phyloP scores from a whole-genome alignment of 2,329 filamentous ascomycete species.

The Talaromyces amestolkiae region DNA sequence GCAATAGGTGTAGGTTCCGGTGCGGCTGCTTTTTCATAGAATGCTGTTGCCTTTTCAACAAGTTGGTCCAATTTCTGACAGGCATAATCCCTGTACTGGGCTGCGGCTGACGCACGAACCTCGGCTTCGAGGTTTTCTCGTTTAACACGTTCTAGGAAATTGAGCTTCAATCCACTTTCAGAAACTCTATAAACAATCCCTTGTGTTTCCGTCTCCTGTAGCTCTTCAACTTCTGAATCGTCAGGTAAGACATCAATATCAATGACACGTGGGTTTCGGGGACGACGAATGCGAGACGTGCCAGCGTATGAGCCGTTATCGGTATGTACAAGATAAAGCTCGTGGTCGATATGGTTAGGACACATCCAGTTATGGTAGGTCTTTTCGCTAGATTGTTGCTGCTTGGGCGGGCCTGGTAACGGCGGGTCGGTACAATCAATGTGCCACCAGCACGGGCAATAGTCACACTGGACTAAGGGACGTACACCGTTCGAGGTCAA shows the following conservation, averaged over 20 bases:
- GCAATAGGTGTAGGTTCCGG: constrained; percentile 23
- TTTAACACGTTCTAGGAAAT: constrained; percentile 68
- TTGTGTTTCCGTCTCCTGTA: constrained; percentile 59
- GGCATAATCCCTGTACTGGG: constrained; percentile 28
- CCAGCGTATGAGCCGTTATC: constrained; percentile 50
- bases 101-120: constrained; percentile 24
- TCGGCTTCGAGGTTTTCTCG: constrained; percentile 30
- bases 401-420: constrained; percentile 70
- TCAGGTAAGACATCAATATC: constrained; percentile 63
- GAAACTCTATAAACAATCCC: constrained; percentile 65
- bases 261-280: constrained; percentile 55
- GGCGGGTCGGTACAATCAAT: constrained; percentile 88
- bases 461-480: constrained; percentile 81
- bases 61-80: constrained; percentile 28
- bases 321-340: constrained; percentile 54
- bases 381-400: constrained; percentile 45
- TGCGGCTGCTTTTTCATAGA: constrained; percentile 22
- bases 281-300: constrained; percentile 34
- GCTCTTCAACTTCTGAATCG: constrained; percentile 54
- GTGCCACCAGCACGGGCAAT: constrained; percentile 81
- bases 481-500: constrained; percentile 61
- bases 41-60: constrained; percentile 26
- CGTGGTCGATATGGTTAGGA: constrained; percentile 78
- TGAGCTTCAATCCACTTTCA: constrained; percentile 63
- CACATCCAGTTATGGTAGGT: constrained; percentile 78